A percentile compares a stretch with the other conserved stretches of the same genome.
phyloP scores from a whole-genome alignment of 352 stramenopile species.

The Blastocystis sp. region DNA sequence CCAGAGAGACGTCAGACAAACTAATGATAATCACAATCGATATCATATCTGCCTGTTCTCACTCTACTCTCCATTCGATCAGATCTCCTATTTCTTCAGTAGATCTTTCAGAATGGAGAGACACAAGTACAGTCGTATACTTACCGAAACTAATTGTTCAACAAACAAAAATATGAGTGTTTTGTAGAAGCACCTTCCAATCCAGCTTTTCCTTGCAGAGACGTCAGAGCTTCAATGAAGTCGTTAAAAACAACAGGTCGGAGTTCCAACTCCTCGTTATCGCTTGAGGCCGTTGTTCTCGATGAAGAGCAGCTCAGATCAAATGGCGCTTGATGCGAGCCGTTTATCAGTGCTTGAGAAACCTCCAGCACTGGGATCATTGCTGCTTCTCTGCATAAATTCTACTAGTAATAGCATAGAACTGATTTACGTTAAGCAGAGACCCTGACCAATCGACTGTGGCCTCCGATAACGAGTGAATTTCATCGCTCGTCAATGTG shows the following conservation, averaged over 20 bases:
- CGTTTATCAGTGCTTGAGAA: neutral
- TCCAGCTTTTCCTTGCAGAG: neutral
- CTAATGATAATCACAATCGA: slow-evolving; percentile 55
- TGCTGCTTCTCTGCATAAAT: slow-evolving; percentile 5
- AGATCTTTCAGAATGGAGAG: too few relatives aligned
- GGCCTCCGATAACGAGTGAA: neutral
- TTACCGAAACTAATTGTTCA: neutral
- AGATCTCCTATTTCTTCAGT: neutral
- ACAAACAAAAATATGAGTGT: neutral
- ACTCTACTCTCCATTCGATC: neutral
- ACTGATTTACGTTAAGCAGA: neutral
- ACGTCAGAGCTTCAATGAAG: neutral
- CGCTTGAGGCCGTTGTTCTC: neutral
- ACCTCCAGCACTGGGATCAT: slow-evolving; percentile 40
- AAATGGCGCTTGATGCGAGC: too few relatives aligned
- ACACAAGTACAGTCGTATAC: neutral
- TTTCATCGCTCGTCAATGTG: neutral
- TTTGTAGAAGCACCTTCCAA: neutral
- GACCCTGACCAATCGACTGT: slow-evolving; percentile 31
- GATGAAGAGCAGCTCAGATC: too few relatives aligned
- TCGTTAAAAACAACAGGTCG: neutral
- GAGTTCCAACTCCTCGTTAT: neutral
- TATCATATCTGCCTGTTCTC: neutral
- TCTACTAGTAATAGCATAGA: neutral
- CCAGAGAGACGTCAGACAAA: slow-evolving; percentile 35